Base-by-base conservation (phyloP, 108 stramenopile species). In the Nitzschia sp. region DNA sequence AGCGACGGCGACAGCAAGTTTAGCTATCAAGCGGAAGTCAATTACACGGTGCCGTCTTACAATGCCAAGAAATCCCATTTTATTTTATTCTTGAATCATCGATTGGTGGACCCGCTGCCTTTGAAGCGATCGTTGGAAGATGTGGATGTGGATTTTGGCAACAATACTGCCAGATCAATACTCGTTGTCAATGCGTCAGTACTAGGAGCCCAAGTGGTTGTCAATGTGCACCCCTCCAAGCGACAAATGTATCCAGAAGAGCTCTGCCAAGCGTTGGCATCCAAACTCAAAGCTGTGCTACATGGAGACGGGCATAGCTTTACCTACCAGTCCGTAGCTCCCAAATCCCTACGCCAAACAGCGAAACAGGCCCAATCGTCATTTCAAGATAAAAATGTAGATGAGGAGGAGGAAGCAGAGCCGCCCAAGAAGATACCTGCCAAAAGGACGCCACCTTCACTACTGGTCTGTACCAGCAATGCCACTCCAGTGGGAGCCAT, bases 191-290 rank as follows among this genome's bases (percentile, higher is more conserved):
- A 80, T 0, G 68, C 98, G 11, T 70, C 80, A 29, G 75, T 99
- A 26, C 97, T 96, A 0, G 87, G 90, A 0, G 69, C 74, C 11
- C 91, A 93, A 69, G 86, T 99, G 8, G 98, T 98, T 82, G 98
- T 99, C 51, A 99, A 99, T 78, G 96, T 99, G 2, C 98, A 98
- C 73, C 98, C 98, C 8, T 97, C 98, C 53, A 99, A 99, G 80
- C 63, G 75, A 74, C 96, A 97, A 76, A 78, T 98, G 53, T 82
- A 94, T 80, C 90, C 97, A 65, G 97, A 98, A 59, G 72, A 82
- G 56, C 36, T 96, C 27, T 78, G 83, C 62, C 66, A 73, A 24
- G 82, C 77, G 0, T 11, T 93, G 29, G 48, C 73, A 1, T 31
- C 24, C 9, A 62, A 66, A 25, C 64, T 85, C 13, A 68, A 49